Percentiles rank a stretch among this genome's conserved stretches.
Conservation (phyloP, 2,329 filamentous ascomycete species). For the Penicillium sp. region DNA sequence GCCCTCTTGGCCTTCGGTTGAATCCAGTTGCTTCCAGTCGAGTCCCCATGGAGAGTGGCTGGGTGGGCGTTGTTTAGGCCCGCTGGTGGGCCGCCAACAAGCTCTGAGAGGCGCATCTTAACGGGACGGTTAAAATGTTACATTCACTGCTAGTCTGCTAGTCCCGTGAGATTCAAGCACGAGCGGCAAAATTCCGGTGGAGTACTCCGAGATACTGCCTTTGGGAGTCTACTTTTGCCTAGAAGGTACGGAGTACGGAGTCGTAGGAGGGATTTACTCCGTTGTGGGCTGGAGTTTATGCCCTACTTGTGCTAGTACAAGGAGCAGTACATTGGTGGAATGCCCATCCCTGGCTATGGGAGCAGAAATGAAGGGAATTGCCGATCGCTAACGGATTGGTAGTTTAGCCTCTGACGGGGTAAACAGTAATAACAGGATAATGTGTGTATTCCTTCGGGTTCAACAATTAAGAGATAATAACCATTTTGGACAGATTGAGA, state of each 20-base stretch:
- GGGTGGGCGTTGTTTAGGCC: neutral
- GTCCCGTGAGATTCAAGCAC: constrained; percentile 6
- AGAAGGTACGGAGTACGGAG: neutral
- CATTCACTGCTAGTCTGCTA: neutral
- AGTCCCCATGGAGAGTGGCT: neutral
- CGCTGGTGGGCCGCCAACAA: constrained; percentile 18
- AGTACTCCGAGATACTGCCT: constrained; percentile 4
- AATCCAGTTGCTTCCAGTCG: neutral
- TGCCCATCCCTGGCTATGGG: neutral
- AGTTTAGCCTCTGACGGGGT: neutral
- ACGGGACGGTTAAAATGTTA: constrained; percentile 14
- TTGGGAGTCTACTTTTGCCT: neutral
- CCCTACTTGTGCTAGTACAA: neutral
- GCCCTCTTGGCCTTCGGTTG: neutral
- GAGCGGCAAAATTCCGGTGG: constrained; percentile 33
- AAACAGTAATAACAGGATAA: neutral
- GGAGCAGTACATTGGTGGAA: neutral
- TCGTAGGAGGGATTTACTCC: neutral
- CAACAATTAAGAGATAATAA: neutral
- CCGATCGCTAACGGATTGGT: neutral
- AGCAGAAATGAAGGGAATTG: neutral
- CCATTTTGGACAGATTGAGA: neutral
- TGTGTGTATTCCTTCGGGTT: neutral
- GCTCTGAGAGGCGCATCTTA: constrained; percentile 18
- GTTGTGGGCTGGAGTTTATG: neutral